These are phyloP conservation scores for Kwoniella sp. DNA, from an alignment of 768 basidiomycete species.

Conservation along the genomic window DNA sequence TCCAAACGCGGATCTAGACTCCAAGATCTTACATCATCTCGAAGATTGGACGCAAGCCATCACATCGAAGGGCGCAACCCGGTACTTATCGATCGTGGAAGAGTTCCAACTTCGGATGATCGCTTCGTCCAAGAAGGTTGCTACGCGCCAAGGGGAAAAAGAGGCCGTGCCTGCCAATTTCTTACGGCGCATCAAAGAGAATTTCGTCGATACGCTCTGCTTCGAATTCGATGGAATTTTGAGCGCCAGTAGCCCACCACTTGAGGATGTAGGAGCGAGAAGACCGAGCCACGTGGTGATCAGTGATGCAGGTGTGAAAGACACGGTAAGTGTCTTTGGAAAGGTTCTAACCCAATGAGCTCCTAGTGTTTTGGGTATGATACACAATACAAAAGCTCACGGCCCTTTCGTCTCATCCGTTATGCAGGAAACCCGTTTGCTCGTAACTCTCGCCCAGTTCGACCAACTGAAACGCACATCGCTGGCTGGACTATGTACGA, in stretches of 20 bases:
- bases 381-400: no score
- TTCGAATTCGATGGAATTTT: constrained; percentile 43
- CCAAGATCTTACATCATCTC: constrained; percentile 75
- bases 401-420: neutral
- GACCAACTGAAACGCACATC: constrained; percentile 69
- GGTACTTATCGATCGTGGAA: constrained; percentile 76
- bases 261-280: constrained; percentile 27
- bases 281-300: constrained; percentile 17
- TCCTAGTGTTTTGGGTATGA: constrained; percentile 33
- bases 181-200: constrained; percentile 44
- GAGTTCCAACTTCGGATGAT: constrained; percentile 64
- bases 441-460: constrained; percentile 89
- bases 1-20: constrained; percentile 65
- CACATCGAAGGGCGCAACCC: constrained; percentile 63
- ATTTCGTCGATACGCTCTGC: constrained; percentile 47
- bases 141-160: constrained; percentile 30
- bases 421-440: constrained; percentile 76
- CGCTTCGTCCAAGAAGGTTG: constrained; percentile 33
- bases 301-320: constrained; percentile 47
- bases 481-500: constrained; percentile 76
- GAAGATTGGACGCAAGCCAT: constrained; percentile 72
- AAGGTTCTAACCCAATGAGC: no score
- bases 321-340: constrained; percentile 38
- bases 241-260: constrained; percentile 4
- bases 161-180: constrained; percentile 32